These are phyloP conservation scores for Mortierella sp. DNA, from an alignment of 371 early-diverging fungal species.

Conservation along the genomic window DNA sequence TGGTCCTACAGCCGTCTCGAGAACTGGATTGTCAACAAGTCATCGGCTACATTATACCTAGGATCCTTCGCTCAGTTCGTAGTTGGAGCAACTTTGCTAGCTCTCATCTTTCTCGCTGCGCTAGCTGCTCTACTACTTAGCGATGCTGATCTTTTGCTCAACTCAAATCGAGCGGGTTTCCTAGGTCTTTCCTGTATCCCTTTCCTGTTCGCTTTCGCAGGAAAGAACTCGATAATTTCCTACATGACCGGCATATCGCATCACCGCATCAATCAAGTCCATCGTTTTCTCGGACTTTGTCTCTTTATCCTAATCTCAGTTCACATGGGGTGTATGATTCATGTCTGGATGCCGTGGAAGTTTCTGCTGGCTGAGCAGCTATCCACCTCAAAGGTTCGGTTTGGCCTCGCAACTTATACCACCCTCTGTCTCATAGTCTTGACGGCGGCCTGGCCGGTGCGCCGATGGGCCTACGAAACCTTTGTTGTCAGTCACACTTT, in stretches of 20 bases:
- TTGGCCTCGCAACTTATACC: constrained; percentile 67
- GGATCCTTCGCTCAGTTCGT: constrained; percentile 58
- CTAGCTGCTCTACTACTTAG: constrained; percentile 59
- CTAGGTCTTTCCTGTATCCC: constrained; percentile 66
- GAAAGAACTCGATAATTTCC: constrained; percentile 68
- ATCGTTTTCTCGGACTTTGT: constrained; percentile 63
- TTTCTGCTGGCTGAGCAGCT: constrained; percentile 58
- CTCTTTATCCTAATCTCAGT: constrained; percentile 63
- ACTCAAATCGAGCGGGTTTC: constrained; percentile 73
- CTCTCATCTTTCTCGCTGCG: constrained; percentile 57
- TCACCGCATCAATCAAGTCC: constrained; percentile 64
- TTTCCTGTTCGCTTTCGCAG: constrained; percentile 68
- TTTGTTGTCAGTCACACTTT: constrained; percentile 62
- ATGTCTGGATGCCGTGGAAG: constrained; percentile 64
- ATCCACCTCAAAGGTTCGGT: constrained; percentile 60
- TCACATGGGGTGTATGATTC: constrained; percentile 64
- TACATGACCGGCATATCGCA: constrained; percentile 68
- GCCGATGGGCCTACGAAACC: constrained; percentile 62
- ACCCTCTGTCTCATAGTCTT: constrained; percentile 64
- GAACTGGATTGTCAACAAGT: constrained; percentile 61
- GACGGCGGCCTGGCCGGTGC: constrained; percentile 65
- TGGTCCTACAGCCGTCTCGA: constrained; percentile 55
- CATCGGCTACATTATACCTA: constrained; percentile 58
- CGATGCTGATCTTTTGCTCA: constrained; percentile 60
- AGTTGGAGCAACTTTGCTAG: constrained; percentile 58